phyloP scores from a whole-genome alignment of 768 basidiomycete genomes.

The Xerocomus spinulosus region DNA sequence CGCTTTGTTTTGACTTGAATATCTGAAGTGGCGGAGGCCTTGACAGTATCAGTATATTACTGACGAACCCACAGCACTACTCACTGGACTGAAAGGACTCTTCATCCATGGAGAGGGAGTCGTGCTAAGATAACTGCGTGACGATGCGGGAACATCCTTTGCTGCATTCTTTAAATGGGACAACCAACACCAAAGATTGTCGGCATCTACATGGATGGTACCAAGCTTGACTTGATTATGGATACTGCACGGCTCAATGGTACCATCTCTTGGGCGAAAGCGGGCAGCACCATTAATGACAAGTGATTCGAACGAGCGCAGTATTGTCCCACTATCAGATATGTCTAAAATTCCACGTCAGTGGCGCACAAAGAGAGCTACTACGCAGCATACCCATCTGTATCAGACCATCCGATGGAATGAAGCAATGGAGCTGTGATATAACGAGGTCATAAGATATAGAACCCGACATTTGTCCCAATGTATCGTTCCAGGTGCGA shows the following conservation, averaged over 20 bases:
- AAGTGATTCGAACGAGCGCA: constrained; percentile 44
- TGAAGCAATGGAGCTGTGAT: constrained; percentile 42
- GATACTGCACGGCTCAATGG: constrained; percentile 51
- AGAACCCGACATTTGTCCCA: constrained; percentile 59
- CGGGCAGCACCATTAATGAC: constrained; percentile 44
- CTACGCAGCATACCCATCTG: constrained; percentile 28
- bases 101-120: constrained; percentile 25
- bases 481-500: constrained; percentile 64
- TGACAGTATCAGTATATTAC: constrained; percentile 1
- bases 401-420: constrained; percentile 22
- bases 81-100: constrained; percentile 24
- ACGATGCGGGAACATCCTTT: neutral
- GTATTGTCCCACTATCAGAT: constrained; percentile 33
- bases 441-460: constrained; percentile 49
- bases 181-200: constrained; percentile 29
- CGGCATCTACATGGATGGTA: constrained; percentile 44
- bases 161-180: constrained; percentile 8
- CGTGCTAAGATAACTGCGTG: constrained; percentile 3
- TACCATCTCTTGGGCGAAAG: constrained; percentile 56
- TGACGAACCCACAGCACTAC: constrained; percentile 1
- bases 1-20: constrained; percentile 8
- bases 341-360: constrained; percentile 11
- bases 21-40: constrained; percentile 20
- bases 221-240: constrained; percentile 43
- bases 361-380: neutral